Conservation (phyloP, 2,329 filamentous ascomycete genomes). For the Gnomoniopsis smithogilvyi region DNA sequence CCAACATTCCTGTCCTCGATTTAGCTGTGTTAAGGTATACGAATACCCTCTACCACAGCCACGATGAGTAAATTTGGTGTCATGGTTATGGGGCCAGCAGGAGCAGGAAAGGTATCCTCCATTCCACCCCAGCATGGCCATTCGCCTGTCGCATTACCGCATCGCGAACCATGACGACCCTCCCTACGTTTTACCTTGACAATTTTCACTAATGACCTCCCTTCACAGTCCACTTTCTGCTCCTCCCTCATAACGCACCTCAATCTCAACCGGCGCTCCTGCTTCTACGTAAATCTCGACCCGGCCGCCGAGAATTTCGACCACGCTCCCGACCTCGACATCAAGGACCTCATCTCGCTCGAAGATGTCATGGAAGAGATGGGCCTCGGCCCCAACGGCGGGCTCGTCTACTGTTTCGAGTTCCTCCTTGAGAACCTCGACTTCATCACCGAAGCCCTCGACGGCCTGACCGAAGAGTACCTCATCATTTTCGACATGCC, state of each 20-base stretch:
- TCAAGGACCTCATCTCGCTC: constrained; percentile 89
- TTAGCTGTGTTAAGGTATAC: not conserved
- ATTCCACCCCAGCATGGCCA: not conserved
- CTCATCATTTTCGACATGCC: constrained; percentile 99
- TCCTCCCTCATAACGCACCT: constrained; percentile 90
- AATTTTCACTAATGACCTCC: not conserved
- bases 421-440: constrained; percentile 93
- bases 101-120: constrained; percentile 75
- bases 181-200: too few relatives aligned
- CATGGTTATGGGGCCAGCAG: constrained; percentile 94
- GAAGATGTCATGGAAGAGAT: constrained; percentile 97
- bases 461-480: constrained; percentile 87
- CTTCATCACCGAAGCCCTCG: constrained; percentile 81
- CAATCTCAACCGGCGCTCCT: constrained; percentile 83
- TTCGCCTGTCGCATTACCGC: constrained; percentile 7
- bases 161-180: not conserved
- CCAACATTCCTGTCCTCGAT: too few relatives aligned
- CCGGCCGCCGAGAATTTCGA: constrained; percentile 91
- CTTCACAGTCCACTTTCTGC: constrained; percentile 80
- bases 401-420: constrained; percentile 94
- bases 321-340: constrained; percentile 89
- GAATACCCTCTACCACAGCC: too few relatives aligned
- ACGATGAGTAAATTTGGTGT: constrained; percentile 91
- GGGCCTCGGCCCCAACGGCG: constrained; percentile 85
- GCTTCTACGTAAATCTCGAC: constrained; percentile 98